These are phyloP conservation scores for Talaromyces sp. DNA, from an alignment of 2,329 filamentous ascomycete genomes.

Conservation along the genomic window DNA sequence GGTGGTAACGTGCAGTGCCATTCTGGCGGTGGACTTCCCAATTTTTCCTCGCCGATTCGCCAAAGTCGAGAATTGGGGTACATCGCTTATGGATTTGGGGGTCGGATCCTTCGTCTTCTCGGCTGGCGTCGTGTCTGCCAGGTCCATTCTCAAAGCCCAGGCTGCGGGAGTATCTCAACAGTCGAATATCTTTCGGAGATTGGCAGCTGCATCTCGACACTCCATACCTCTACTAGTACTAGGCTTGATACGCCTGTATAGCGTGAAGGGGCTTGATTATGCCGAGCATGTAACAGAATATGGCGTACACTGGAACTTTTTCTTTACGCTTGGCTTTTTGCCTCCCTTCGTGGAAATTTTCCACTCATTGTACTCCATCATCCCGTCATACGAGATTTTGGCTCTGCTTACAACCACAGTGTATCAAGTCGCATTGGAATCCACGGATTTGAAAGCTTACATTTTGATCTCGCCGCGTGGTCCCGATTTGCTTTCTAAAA, in stretches of 20 bases:
- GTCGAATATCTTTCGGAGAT: conserved; percentile 49
- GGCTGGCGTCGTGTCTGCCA: conserved; percentile 82
- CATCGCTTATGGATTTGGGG: conserved; percentile 96
- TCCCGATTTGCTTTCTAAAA: conserved; percentile 76
- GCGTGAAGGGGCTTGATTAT: conserved; percentile 91
- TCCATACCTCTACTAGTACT: conserved; percentile 78
- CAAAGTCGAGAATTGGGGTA: conserved; percentile 99
- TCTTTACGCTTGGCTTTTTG: conserved; percentile 88
- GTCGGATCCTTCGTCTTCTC: conserved; percentile 98
- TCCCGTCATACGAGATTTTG: conserved; percentile 75
- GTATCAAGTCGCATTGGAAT: conserved; percentile 76
- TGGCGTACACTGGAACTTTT: conserved; percentile 99
- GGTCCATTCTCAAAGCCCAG: conserved; percentile 70
- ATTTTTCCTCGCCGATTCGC: conserved; percentile 92
- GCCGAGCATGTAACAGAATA: conserved; percentile 97
- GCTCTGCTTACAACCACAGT: conserved; percentile 64
- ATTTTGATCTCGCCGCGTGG: conserved; percentile 75
- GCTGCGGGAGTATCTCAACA: conserved; percentile 45
- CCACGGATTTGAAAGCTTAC: conserved; percentile 73
- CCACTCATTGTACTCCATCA: conserved; percentile 64
- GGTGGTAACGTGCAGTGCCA: conserved; percentile 81
- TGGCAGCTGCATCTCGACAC: conserved; percentile 69
- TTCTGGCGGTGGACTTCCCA: conserved; percentile 93
- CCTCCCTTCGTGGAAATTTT: conserved; percentile 85
- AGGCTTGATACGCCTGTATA: conserved; percentile 76